These are phyloP conservation scores for Pseudocercospora fijiensis DNA, from an alignment of 2,329 filamentous ascomycete genomes.

Conservation along the genomic window DNA sequence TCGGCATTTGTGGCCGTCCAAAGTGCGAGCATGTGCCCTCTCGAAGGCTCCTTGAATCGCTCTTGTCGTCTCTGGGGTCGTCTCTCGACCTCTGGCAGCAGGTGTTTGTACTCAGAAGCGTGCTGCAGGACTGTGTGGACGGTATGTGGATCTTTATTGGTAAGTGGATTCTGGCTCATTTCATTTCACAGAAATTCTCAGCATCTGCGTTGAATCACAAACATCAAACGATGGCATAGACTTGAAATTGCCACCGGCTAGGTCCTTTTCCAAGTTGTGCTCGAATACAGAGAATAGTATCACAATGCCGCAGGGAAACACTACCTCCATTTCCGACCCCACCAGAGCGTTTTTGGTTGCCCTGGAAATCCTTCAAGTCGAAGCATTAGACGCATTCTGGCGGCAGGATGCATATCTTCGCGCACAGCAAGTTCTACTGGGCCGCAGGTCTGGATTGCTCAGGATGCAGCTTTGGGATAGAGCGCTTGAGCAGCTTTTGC, in stretches of 20 bases:
- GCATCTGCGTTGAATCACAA: conserved; percentile 41
- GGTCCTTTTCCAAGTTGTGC: conserved; percentile 41
- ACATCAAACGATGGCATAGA: conserved; percentile 27
- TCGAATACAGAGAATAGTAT: conserved; percentile 42
- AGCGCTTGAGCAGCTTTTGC: conserved; percentile 21
- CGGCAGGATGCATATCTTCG: conserved; percentile 24
- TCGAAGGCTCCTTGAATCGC: conserved; percentile 41
- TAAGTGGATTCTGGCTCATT: conserved; percentile 30
- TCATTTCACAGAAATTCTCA: conserved; percentile 46
- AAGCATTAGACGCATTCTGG: conserved; percentile 25
- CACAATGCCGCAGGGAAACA: conserved; percentile 44
- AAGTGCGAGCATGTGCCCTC: conserved; percentile 45
- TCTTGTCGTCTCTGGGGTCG: conserved; percentile 40
- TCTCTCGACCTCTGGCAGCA: conserved; percentile 40
- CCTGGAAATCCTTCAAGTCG: conserved; percentile 29
- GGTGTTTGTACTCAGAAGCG: conserved; percentile 36
- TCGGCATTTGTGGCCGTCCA: conserved; percentile 48
- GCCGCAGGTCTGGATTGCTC: conserved; percentile 19
- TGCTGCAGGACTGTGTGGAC: conserved; percentile 45
- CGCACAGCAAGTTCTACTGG: conserved; percentile 20
- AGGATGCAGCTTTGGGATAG: conserved; percentile 26
- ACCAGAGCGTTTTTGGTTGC: conserved; percentile 29
- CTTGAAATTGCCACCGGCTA: conserved; percentile 42
- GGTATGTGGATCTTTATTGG: conserved; percentile 35
- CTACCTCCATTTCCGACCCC: conserved; percentile 29